These are phyloP conservation scores for Artemisia tridentata DNA, from an alignment of 129 eudicot species.

Conservation along the genomic window DNA sequence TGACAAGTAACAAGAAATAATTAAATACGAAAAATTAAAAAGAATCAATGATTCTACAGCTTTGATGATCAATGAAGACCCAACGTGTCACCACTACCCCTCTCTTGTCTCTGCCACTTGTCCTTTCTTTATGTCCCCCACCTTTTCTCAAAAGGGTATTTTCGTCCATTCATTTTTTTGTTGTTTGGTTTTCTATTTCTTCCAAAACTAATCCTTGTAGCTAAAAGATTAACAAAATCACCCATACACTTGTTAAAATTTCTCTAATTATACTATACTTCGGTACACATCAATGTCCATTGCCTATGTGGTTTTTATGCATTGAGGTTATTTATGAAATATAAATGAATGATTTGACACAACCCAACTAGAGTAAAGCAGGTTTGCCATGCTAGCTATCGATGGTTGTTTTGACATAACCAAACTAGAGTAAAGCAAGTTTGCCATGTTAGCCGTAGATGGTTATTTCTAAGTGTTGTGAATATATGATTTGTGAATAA, in stretches of 20 bases:
- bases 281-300: too few species aligned
- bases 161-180: constrained; percentile 18
- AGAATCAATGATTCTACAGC: constrained; percentile 25
- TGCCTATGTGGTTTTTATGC: too few species aligned
- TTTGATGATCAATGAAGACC: constrained; percentile 39
- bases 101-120: constrained; percentile 43
- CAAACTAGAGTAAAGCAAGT: too few species aligned
- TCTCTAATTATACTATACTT: background rate
- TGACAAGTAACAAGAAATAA: constrained; percentile 10
- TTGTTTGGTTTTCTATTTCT: constrained; percentile 25
- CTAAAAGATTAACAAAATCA: background rate
- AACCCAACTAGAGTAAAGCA: too few species aligned
- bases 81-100: constrained; percentile 44
- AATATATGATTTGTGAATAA: too few species aligned
- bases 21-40: constrained; percentile 10
- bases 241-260: constrained; percentile 15
- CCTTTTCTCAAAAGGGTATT: constrained; percentile 32
- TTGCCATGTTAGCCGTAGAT: too few species aligned
- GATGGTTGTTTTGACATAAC: too few species aligned
- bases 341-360: too few species aligned
- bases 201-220: background rate
- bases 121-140: constrained; percentile 39
- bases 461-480: too few species aligned
- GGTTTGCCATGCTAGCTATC: too few species aligned
- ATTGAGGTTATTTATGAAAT: too few species aligned